A percentile compares a stretch with the other conserved stretches of the same genome.
Evolutionary conservation across 441 rosid species (phyloP).

Genomic region (Eruca vesicaria): DNA sequence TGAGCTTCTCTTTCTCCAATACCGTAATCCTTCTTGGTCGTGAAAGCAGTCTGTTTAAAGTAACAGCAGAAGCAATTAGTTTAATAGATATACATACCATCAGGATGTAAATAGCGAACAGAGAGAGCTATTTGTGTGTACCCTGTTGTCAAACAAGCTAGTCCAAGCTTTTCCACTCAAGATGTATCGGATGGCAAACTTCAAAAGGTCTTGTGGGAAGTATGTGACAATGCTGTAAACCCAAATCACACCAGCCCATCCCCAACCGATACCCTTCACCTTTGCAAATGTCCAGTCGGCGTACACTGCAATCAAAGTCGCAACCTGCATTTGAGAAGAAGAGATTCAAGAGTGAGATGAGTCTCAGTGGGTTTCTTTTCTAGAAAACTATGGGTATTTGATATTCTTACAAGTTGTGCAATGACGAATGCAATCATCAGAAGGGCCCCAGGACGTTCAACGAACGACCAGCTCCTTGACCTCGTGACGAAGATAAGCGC

Average conservation of each 20-base stretch:
- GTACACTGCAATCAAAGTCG: constrained; percentile 85
- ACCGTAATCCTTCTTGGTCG: constrained; percentile 92
- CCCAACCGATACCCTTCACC: constrained; percentile 87
- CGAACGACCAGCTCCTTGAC: constrained; percentile 91
- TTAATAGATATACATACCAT: background rate
- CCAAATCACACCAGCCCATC: constrained; percentile 98
- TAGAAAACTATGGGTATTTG: background rate
- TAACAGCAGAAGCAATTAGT: constrained; percentile 14
- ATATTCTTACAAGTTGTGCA: constrained; percentile 72
- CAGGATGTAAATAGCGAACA: background rate
- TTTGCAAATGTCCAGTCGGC: constrained; percentile 89
- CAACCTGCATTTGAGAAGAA: constrained; percentile 49
- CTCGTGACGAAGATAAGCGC: constrained; percentile 89
- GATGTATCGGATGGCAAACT: constrained; percentile 82
- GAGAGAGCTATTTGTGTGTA: constrained; percentile 22
- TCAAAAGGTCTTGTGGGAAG: constrained; percentile 73
- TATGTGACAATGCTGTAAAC: constrained; percentile 77
- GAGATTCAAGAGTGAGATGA: background rate
- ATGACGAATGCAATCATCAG: constrained; percentile 57
- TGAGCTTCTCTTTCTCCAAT: constrained; percentile 95
- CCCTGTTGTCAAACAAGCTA: constrained; percentile 86
- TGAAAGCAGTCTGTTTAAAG: constrained; percentile 70
- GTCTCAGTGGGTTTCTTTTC: background rate
- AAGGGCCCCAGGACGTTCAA: constrained; percentile 81
- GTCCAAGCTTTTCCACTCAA: constrained; percentile 91